Percentiles rank a stretch among this genome's conserved stretches.
Evolutionary conservation across 139 green algal species (phyloP).

Genomic region (Coelastrella sp.): DNA sequence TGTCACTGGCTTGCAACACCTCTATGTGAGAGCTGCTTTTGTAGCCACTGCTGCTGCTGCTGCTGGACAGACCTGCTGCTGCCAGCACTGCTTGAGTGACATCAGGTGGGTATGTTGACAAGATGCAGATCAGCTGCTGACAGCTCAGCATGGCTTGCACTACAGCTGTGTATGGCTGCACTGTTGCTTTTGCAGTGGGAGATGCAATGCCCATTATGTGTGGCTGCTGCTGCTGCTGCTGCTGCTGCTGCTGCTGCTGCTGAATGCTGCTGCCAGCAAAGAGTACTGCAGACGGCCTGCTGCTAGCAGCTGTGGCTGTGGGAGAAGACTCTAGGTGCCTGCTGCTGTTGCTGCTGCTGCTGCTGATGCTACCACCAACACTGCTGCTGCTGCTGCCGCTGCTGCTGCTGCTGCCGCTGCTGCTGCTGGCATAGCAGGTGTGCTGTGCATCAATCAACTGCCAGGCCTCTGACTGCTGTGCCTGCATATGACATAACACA

Average conservation of each 20-base stretch:
- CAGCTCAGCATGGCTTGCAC: not conserved
- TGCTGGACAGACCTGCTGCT: not conserved
- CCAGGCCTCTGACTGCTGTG: not conserved
- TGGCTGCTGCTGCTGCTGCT: conserved; percentile 18
- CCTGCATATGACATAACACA: not conserved
- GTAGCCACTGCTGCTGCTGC: not conserved
- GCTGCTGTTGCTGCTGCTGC: not conserved
- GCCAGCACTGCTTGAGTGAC: not conserved
- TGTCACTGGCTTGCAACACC: not conserved
- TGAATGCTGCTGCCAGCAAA: not conserved
- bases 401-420: conserved; percentile 34
- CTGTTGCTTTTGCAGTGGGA: not conserved
- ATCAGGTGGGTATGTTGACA: not conserved
- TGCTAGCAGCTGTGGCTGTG: not conserved
- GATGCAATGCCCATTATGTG: not conserved
- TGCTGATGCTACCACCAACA: not conserved
- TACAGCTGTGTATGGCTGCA: not conserved
- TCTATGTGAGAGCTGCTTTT: not conserved
- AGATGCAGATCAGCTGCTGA: not conserved
- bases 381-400: conserved; percentile 17
- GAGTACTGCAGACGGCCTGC: not conserved
- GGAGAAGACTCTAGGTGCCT: not conserved
- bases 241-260: conserved; percentile 14
- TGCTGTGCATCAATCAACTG: not conserved
- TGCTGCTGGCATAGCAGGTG: conserved; percentile 25